Evolutionary conservation across 495 filamentous ascomycete species (phyloP).

Genomic region (Neurospora sp.): DNA sequence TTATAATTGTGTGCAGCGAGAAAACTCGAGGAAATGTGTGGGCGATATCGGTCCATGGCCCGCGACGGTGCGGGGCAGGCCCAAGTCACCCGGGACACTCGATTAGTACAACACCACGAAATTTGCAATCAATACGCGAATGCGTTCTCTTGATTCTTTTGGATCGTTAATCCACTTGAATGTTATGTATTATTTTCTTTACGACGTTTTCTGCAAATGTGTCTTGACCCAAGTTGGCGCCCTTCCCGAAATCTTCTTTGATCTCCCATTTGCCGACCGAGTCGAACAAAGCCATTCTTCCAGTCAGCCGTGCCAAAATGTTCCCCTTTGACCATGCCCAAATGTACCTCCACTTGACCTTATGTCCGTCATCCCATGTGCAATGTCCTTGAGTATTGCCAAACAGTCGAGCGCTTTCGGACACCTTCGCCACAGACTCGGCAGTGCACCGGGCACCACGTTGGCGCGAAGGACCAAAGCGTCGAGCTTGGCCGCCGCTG

Average conservation of each 20-base stretch:
- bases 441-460: neutral
- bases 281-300: neutral
- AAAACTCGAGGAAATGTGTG: neutral
- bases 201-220: neutral
- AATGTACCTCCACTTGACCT: neutral
- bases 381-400: neutral
- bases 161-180: rapidly evolving
- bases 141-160: neutral
- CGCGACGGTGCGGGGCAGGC: neutral
- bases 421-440: neutral
- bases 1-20: neutral
- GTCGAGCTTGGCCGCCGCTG: neutral
- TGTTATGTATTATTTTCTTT: rapidly evolving
- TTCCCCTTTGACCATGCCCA: neutral
- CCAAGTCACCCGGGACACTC: neutral
- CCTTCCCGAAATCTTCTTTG: neutral
- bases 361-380: neutral
- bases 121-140: neutral
- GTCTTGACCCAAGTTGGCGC: neutral
- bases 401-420: neutral
- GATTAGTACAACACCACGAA: neutral
- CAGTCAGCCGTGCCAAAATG: neutral
- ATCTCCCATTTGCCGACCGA: neutral
- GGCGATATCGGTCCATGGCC: neutral
- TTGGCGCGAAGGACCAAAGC: neutral